Base-by-base conservation (phyloP, 1,284 basidiomycete genomes). In the Clitocybe nebularis region DNA sequence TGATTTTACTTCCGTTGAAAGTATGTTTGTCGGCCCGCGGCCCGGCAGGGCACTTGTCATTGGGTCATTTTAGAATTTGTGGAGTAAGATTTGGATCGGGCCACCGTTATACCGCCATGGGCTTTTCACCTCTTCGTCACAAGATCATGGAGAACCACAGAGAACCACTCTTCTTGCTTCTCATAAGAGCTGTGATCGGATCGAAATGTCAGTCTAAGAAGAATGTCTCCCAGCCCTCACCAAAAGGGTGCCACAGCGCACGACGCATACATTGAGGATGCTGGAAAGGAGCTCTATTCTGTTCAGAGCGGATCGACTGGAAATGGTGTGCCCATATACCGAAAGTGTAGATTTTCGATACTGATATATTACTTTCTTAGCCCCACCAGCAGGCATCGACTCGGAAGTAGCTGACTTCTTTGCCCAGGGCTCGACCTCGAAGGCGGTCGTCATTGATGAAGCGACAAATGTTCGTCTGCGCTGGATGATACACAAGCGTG, bases 401-500 rank as follows among this genome's bases (percentile, higher is more conserved):
- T 59, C 68, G 14, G 73, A 75, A 55, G 68, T 75, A 8, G 71
- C 69, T 2, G 58, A 70, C 16, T 74, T 75, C 53, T 71, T 74
- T 43, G 67, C 69, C 2, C 58, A 65, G 36, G 52, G 61, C 16
- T 35, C 45, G 6, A 39, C 52, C 29, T 39, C 44, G 7, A 42
- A 61, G 22, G 51, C 51, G 11, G 49, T 67, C 13, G 49, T 67
- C 13, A 74, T 75, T 38, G 68, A 72, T 48, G 70, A 74, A 23
- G 64, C 58, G 23, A 71, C 68, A 20, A 73, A 74, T 52, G 50
- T 43, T 41, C 63, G 72, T 8, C 54, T 75, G 37, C 61, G 71
- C 24, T 67, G 71, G 63, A 68, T 73, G 65, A 60, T 77, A 17
- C 72, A 77, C 57, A 75, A 71, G 48, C 69, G 74, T 17, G 71